These are phyloP conservation scores for Albizia julibrissin DNA, from an alignment of 306 rosid genomes.

Conservation along the genomic window DNA sequence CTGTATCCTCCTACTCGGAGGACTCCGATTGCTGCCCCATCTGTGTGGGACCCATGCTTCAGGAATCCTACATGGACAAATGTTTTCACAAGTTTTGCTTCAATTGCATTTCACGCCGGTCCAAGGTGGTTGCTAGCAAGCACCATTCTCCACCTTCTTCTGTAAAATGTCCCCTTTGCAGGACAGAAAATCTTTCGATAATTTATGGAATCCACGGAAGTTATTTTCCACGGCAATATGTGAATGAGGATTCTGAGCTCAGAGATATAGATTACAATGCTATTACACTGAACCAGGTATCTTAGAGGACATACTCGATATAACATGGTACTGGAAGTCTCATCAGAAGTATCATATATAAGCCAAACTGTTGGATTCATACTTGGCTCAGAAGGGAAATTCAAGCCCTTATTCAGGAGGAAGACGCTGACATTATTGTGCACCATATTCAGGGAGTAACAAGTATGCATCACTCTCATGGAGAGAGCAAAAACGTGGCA, in stretches of 20 bases:
- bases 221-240: conserved; percentile 59
- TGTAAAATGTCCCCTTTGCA: conserved; percentile 88
- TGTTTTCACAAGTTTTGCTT: conserved; percentile 86
- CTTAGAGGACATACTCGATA: conserved; percentile 59
- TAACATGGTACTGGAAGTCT: too few relatives aligned
- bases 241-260: conserved; percentile 38
- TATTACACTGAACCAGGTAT: conserved; percentile 45
- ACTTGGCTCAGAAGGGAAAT: too few relatives aligned
- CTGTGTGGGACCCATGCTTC: conserved; percentile 63
- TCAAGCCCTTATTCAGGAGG: too few relatives aligned
- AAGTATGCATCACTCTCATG: too few relatives aligned
- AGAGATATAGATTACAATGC: too few relatives aligned
- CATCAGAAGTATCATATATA: too few relatives aligned
- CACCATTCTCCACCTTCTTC: conserved; percentile 48
- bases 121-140: conserved; percentile 66
- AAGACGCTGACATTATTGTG: too few relatives aligned
- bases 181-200: conserved; percentile 67
- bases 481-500: too few relatives aligned
- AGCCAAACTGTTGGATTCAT: too few relatives aligned
- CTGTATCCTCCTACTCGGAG: conserved; percentile 24
- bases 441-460: too few relatives aligned
- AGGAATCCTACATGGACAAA: conserved; percentile 68
- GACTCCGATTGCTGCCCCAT: conserved; percentile 67
- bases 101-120: conserved; percentile 87
- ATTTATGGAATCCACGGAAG: conserved; percentile 67